Evolutionary conservation across 2,329 filamentous ascomycete species (phyloP).

Genomic region (Neospermospora avenae): DNA sequence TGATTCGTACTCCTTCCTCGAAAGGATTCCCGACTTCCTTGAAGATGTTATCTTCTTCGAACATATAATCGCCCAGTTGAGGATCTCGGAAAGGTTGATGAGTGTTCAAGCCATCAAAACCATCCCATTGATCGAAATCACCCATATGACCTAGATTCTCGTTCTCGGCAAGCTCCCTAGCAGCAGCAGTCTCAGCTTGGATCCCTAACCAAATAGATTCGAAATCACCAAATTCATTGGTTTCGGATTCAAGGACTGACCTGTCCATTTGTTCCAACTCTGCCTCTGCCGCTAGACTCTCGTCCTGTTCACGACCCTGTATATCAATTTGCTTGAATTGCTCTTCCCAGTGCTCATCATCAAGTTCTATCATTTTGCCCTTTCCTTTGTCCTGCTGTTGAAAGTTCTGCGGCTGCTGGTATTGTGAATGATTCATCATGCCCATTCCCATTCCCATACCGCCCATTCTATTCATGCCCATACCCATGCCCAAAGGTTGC

Average conservation of each 20-base stretch:
- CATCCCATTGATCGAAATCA: slow-evolving; percentile 77
- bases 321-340: slow-evolving; percentile 89
- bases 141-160: slow-evolving; percentile 64
- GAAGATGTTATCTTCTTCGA: slow-evolving; percentile 93
- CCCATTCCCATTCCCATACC: slow-evolving; percentile 51
- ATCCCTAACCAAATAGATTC: slow-evolving; percentile 86
- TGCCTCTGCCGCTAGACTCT: slow-evolving; percentile 39
- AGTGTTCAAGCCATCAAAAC: slow-evolving; percentile 66
- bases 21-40: slow-evolving; percentile 78
- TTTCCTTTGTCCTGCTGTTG: slow-evolving; percentile 65
- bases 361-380: slow-evolving; percentile 89
- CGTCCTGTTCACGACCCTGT: slow-evolving; percentile 47
- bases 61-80: slow-evolving; percentile 83
- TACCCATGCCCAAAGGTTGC: slow-evolving; percentile 53
- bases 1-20: slow-evolving; percentile 87
- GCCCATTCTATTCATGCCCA: slow-evolving; percentile 45
- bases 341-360: slow-evolving; percentile 93
- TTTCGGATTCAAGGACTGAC: slow-evolving; percentile 71
- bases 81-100: slow-evolving; percentile 68
- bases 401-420: slow-evolving; percentile 41
- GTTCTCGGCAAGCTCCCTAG: slow-evolving; percentile 66
- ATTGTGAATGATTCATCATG: slow-evolving; percentile 42
- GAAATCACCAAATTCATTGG: slow-evolving; percentile 78
- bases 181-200: slow-evolving; percentile 68
- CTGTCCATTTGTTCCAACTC: slow-evolving; percentile 89